Conservation (phyloP, 2,329 filamentous ascomycete genomes). For the Biscogniauxia mediterranea region DNA sequence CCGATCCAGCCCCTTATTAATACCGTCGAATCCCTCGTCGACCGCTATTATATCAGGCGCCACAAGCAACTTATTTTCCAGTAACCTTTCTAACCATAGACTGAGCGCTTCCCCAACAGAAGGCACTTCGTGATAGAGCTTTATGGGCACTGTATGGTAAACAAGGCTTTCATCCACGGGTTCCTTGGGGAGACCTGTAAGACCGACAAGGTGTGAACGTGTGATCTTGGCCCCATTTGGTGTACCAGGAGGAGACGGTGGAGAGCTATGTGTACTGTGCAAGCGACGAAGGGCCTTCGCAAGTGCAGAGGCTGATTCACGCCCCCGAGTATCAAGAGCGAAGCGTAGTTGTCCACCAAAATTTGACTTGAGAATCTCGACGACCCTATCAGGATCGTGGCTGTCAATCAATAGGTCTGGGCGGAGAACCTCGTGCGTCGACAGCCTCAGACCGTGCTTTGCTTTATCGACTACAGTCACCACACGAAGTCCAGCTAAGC, state of each 20-base stretch:
- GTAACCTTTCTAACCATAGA: conserved; percentile 65
- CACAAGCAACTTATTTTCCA: conserved; percentile 51
- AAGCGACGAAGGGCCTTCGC: conserved; percentile 47
- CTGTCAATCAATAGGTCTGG: conserved; percentile 69
- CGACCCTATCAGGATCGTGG: conserved; percentile 62
- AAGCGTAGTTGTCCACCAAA: conserved; percentile 60
- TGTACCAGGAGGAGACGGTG: conserved; percentile 39
- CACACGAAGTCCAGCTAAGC: conserved; percentile 62
- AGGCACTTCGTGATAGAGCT: conserved; percentile 69
- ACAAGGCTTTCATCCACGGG: conserved; percentile 42
- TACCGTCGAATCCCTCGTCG: conserved; percentile 59
- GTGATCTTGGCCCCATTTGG: conserved; percentile 31
- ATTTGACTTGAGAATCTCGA: conserved; percentile 61
- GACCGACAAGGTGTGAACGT: conserved; percentile 60
- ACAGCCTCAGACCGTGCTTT: conserved; percentile 60
- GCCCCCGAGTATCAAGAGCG: conserved; percentile 66
- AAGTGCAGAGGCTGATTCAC: conserved; percentile 59
- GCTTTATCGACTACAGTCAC: conserved; percentile 65
- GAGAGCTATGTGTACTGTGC: conserved; percentile 21
- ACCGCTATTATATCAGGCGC: conserved; percentile 66
- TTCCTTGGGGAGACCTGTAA: conserved; percentile 65
- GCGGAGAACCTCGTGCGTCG: conserved; percentile 41
- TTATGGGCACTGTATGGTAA: conserved; percentile 70
- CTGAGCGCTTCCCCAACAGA: conserved; percentile 62
- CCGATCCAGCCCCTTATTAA: conserved; percentile 67